Evolutionary conservation across 2,329 filamentous ascomycete species (phyloP).

Genomic region (Macrophomina phaseolina): DNA sequence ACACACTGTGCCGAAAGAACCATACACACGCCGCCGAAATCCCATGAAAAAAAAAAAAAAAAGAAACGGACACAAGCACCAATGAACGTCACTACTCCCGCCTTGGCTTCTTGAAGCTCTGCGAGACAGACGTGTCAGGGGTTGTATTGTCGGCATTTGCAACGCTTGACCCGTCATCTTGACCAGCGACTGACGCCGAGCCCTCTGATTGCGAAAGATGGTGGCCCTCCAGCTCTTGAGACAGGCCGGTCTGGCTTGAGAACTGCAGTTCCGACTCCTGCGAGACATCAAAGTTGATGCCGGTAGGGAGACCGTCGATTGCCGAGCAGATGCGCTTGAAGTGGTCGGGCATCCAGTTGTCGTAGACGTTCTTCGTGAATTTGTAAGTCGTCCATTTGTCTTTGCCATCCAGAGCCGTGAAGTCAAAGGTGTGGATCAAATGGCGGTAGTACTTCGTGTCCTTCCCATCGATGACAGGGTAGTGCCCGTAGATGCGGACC

Average conservation of each 20-base stretch:
- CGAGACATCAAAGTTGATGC: background rate
- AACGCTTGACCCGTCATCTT: background rate
- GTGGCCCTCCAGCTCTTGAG: background rate
- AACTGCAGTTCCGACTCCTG: slow-evolving; percentile 5
- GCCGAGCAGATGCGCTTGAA: slow-evolving; percentile 29
- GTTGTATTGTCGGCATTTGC: background rate
- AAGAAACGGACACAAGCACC: too few species aligned
- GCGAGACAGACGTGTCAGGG: slow-evolving; percentile 10
- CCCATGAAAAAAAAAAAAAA: too few species aligned
- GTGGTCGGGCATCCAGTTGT: slow-evolving; percentile 29
- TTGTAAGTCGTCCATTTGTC: slow-evolving; percentile 31
- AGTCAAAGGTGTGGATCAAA: background rate
- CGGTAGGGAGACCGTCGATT: slow-evolving; percentile 27
- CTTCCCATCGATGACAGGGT: slow-evolving; percentile 26
- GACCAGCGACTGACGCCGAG: background rate
- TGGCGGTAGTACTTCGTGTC: slow-evolving; percentile 28
- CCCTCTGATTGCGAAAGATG: slow-evolving; percentile 1
- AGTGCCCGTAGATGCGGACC: slow-evolving; percentile 28
- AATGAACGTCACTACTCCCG: background rate
- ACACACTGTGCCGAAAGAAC: too few species aligned
- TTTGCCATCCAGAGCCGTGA: slow-evolving; percentile 19
- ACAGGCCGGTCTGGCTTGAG: background rate
- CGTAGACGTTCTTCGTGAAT: slow-evolving; percentile 21
- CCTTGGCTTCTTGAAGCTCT: background rate
- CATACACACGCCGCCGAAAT: too few species aligned